phyloP scores from a whole-genome alignment of 352 stramenopile genomes.

The Phytophthora crassamura region DNA sequence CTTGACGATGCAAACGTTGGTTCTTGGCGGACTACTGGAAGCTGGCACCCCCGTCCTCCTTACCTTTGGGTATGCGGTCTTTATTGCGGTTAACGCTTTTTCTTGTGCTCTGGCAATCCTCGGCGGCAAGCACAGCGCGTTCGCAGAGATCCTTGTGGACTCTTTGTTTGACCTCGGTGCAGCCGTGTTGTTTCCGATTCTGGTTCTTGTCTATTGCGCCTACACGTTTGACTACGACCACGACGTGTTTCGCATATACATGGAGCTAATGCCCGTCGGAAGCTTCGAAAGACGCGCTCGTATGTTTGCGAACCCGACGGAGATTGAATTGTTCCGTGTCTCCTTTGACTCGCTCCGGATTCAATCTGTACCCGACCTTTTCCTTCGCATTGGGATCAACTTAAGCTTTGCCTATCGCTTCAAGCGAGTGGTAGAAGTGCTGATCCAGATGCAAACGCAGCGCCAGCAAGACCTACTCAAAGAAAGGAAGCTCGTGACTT shows the following conservation, averaged over 20 bases:
- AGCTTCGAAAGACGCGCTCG: constrained; percentile 44
- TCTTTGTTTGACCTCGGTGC: constrained; percentile 45
- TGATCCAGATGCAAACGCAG: constrained; percentile 28
- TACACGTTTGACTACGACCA: constrained; percentile 42
- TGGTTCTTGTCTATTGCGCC: constrained; percentile 31
- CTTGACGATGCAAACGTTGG: constrained; percentile 35
- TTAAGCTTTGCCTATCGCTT: constrained; percentile 48
- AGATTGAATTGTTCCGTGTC: constrained; percentile 41
- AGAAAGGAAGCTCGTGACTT: too few relatives aligned
- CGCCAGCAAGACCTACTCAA: neutral
- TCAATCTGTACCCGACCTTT: constrained; percentile 25
- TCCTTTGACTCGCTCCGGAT: constrained; percentile 44
- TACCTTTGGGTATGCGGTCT: constrained; percentile 24
- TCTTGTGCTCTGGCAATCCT: constrained; percentile 36
- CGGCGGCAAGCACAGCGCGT: constrained; percentile 23
- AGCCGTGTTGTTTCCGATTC: constrained; percentile 39
- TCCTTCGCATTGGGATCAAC: constrained; percentile 42
- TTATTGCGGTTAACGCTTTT: constrained; percentile 33
- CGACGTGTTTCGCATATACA: constrained; percentile 28
- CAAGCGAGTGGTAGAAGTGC: constrained; percentile 41
- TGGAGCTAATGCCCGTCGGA: constrained; percentile 18
- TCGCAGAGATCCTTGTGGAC: constrained; percentile 46
- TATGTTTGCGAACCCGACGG: constrained; percentile 36
- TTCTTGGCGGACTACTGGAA: constrained; percentile 40
- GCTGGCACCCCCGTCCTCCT: constrained; percentile 32